A percentile compares a stretch with the other conserved stretches of the same genome.
phyloP scores from a whole-genome alignment of 2,329 filamentous ascomycete species.

The Epichloe scottii region DNA sequence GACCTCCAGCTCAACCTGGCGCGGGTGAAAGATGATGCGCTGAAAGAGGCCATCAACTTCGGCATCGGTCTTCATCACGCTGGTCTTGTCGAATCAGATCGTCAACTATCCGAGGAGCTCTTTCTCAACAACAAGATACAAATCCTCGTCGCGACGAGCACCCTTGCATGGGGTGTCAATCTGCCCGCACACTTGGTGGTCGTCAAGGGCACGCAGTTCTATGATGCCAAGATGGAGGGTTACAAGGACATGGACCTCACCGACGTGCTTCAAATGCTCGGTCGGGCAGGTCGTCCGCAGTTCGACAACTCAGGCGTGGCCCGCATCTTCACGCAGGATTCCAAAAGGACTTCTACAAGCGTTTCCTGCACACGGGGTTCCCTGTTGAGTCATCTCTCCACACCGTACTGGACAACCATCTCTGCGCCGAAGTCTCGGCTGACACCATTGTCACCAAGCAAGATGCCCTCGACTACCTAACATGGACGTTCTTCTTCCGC shows the following conservation, averaged over 20 bases:
- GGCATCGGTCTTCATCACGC: conserved; percentile 96
- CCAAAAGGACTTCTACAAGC: conserved; percentile 99
- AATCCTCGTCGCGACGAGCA: conserved; percentile 89
- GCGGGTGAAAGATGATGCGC: conserved; percentile 81
- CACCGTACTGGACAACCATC: conserved; percentile 92
- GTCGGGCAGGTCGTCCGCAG: conserved; percentile 86
- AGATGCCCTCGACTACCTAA: conserved; percentile 92
- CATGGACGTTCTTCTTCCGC: conserved; percentile 99
- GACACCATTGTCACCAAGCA: conserved; percentile 90
- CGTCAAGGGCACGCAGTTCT: conserved; percentile 96
- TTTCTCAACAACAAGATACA: conserved; percentile 98
- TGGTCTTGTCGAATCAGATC: conserved; percentile 87
- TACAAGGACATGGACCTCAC: conserved; percentile 99
- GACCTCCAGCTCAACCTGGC: conserved; percentile 80
- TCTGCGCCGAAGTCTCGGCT: conserved; percentile 87
- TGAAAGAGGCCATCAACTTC: conserved; percentile 91
- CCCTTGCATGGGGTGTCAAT: conserved; percentile 96
- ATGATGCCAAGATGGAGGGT: conserved; percentile 92
- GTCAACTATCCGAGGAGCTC: conserved; percentile 82
- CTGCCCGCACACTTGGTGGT: conserved; percentile 92
- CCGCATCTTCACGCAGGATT: conserved; percentile 90
- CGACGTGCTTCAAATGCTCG: conserved; percentile 95
- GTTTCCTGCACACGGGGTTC: conserved; percentile 95
- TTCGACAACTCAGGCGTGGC: conserved; percentile 95
- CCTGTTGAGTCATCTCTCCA: conserved; percentile 94